A percentile compares a stretch with the other conserved stretches of the same genome.
phyloP scores from a whole-genome alignment of 495 filamentous ascomycete genomes.

The Amorphotheca resinae region DNA sequence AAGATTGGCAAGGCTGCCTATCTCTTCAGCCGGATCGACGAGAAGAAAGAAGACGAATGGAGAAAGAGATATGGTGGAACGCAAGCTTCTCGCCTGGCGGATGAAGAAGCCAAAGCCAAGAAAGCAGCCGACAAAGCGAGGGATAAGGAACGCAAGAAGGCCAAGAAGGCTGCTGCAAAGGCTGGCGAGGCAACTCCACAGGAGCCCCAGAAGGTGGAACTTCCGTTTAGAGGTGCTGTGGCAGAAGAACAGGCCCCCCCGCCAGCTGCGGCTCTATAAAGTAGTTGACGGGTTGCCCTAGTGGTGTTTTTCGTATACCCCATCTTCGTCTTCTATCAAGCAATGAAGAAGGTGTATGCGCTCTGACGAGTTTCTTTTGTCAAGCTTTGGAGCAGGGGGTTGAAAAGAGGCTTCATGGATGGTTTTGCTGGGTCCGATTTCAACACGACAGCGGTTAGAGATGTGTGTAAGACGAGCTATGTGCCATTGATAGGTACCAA shows the following conservation, averaged over 20 bases:
- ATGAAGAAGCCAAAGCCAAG: slow-evolving; percentile 58
- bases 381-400: not conserved
- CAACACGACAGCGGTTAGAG: slow-evolving; percentile 2
- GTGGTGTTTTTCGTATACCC: slow-evolving; percentile 15
- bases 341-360: not conserved
- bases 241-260: slow-evolving; percentile 20
- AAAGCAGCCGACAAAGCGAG: slow-evolving; percentile 41
- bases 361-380: not conserved
- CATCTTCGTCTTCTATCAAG: not conserved
- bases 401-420: slow-evolving; percentile 4
- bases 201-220: slow-evolving; percentile 10
- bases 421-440: slow-evolving; percentile 8
- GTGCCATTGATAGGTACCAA: not conserved
- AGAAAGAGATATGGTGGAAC: slow-evolving; percentile 66
- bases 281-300: slow-evolving; percentile 7
- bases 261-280: slow-evolving; percentile 14
- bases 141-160: slow-evolving; percentile 34
- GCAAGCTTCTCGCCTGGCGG: slow-evolving; percentile 37
- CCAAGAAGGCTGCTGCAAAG: slow-evolving; percentile 24
- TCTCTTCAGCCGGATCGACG: slow-evolving; percentile 73
- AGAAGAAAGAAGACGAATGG: slow-evolving; percentile 76
- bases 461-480: not conserved
- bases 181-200: not conserved
- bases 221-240: slow-evolving; percentile 11
- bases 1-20: slow-evolving; percentile 70